Evolutionary conservation across 225 moss, liverwort and hornwort genomes (phyloP).

Genomic region (Marchantia paleacea): DNA sequence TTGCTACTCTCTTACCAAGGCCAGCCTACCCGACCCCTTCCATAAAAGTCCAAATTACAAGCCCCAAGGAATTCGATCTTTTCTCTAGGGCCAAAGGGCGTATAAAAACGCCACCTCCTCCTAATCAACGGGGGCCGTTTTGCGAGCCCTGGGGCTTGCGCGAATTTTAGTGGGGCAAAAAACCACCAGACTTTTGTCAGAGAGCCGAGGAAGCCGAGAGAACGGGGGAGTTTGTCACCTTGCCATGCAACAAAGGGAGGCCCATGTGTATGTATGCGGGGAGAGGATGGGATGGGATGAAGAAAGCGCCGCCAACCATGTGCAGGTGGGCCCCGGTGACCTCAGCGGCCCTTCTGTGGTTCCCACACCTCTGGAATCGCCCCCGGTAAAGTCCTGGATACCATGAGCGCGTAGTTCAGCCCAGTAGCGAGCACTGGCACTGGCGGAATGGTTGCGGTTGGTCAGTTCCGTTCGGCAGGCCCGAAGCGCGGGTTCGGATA

Average conservation of each 20-base stretch:
- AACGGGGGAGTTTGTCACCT: background rate
- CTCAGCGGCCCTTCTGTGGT: background rate
- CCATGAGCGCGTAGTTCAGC: background rate
- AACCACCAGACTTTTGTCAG: background rate
- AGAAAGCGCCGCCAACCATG: conserved; percentile 12
- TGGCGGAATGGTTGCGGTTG: background rate
- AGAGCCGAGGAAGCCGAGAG: background rate
- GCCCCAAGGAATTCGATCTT: background rate
- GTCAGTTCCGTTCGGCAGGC: background rate
- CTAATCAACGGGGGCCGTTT: background rate
- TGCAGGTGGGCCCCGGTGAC: background rate
- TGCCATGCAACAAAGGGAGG: background rate
- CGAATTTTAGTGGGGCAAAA: background rate
- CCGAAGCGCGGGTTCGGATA: background rate
- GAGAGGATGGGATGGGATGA: conserved; percentile 4
- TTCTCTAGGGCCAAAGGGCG: background rate
- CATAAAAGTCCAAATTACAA: conserved; percentile 9
- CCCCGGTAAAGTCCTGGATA: background rate
- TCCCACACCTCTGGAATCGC: conserved; percentile 11
- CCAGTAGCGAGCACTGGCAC: background rate
- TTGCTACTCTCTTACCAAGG: background rate
- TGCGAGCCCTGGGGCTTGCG: too few species aligned
- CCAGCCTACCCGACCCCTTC: background rate
- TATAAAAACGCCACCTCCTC: background rate
- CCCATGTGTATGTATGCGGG: background rate